Conservation (phyloP, 257 asterid species). For the Scutellaria baicalensis region DNA sequence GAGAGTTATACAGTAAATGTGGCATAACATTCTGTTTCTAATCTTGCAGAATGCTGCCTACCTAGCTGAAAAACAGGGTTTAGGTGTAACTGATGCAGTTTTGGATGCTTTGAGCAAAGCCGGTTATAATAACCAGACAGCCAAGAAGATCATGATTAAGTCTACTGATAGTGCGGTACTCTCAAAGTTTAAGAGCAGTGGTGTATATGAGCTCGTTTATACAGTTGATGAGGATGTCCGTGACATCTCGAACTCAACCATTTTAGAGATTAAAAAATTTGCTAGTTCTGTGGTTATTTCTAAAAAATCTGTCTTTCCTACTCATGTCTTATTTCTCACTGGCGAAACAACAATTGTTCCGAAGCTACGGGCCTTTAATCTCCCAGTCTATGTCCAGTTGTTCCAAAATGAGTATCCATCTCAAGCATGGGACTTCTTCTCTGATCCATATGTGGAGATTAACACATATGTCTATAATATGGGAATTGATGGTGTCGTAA, state of each 20-base stretch:
- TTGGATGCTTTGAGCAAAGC: constrained; percentile 41
- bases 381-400: constrained; percentile 45
- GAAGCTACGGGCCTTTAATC: constrained; percentile 38
- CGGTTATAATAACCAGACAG: constrained; percentile 37
- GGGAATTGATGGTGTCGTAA: constrained; percentile 39
- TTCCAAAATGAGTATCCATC: constrained; percentile 64
- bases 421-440: constrained; percentile 74
- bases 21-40: constrained; percentile 4
- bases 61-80: constrained; percentile 56
- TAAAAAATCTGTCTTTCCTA: constrained; percentile 42
- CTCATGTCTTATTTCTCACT: constrained; percentile 12
- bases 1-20: background rate
- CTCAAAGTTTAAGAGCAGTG: constrained; percentile 28
- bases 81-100: constrained; percentile 51
- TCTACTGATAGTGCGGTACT: constrained; percentile 62
- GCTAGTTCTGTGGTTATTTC: constrained; percentile 51
- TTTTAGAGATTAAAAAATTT: constrained; percentile 46
- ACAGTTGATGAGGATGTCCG: constrained; percentile 34
- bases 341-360: constrained; percentile 35
- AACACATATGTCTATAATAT: constrained; percentile 15
- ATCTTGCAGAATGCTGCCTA: constrained; percentile 56
- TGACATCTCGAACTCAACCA: constrained; percentile 49
- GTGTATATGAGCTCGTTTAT: constrained; percentile 52
- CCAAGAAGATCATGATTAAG: constrained; percentile 49
- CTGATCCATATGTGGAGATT: constrained; percentile 62